These are phyloP conservation scores for Friedmanniomyces simplex DNA, from an alignment of 495 filamentous ascomycete genomes.

Conservation along the genomic window DNA sequence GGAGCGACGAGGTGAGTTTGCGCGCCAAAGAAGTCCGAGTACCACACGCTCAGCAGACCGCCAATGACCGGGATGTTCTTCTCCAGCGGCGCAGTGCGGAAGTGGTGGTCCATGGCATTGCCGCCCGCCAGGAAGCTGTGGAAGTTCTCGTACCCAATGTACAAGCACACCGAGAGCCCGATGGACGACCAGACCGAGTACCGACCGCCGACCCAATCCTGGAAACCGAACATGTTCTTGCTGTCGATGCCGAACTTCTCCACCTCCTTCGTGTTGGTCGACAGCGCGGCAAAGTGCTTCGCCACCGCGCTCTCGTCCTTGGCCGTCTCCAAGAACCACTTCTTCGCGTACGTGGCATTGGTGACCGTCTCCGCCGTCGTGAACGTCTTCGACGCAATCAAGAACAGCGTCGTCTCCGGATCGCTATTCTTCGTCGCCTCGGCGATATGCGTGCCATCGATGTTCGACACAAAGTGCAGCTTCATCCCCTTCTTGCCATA, in stretches of 20 bases:
- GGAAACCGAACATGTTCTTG: slow-evolving; percentile 98
- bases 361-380: slow-evolving; percentile 95
- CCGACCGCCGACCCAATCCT: slow-evolving; percentile 93
- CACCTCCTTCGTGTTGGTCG: slow-evolving; percentile 89
- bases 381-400: slow-evolving; percentile 98
- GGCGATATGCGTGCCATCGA: slow-evolving; percentile 94
- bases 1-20: slow-evolving; percentile 96
- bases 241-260: slow-evolving; percentile 96
- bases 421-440: slow-evolving; percentile 83
- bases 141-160: slow-evolving; percentile 96
- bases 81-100: slow-evolving; percentile 78
- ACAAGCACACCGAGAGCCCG: slow-evolving; percentile 83
- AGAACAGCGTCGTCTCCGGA: slow-evolving; percentile 94
- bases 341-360: slow-evolving; percentile 93
- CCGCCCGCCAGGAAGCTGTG: slow-evolving; percentile 90
- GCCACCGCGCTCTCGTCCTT: slow-evolving; percentile 69
- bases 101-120: slow-evolving; percentile 98
- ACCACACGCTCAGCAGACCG: slow-evolving; percentile 93
- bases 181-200: slow-evolving; percentile 99
- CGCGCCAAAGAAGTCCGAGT: slow-evolving; percentile 95
- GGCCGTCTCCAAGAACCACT: slow-evolving; percentile 85
- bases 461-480: slow-evolving; percentile 98
- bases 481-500: slow-evolving; percentile 77
- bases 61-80: slow-evolving; percentile 90
- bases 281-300: slow-evolving; percentile 97